These are phyloP conservation scores for Cordyceps militaris DNA, from an alignment of 2,329 filamentous ascomycete genomes.

Conservation along the genomic window DNA sequence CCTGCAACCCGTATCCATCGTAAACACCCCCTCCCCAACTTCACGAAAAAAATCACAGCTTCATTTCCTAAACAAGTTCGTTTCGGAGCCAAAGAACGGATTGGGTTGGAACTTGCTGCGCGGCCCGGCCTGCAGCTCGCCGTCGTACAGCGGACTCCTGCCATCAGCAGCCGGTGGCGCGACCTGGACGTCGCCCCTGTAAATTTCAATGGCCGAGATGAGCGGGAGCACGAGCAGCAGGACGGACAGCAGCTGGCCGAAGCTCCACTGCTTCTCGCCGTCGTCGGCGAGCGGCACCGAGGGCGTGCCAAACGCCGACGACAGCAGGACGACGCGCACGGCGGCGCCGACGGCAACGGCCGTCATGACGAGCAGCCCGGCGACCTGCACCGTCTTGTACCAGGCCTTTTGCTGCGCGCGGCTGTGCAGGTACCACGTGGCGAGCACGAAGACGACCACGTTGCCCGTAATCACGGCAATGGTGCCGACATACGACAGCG, in stretches of 20 bases:
- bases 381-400: conserved; percentile 46
- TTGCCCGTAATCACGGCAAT: conserved; percentile 55
- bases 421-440: conserved; percentile 59
- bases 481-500: conserved; percentile 49
- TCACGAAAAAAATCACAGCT: no score
- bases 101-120: conserved; percentile 36
- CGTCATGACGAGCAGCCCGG: conserved; percentile 47
- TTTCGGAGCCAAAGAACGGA: conserved; percentile 35
- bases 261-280: conserved; percentile 53
- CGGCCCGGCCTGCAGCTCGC: conserved; percentile 31
- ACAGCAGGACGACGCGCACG: conserved; percentile 47
- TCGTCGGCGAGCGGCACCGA: conserved; percentile 42
- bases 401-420: conserved; percentile 45
- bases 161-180: conserved; percentile 36
- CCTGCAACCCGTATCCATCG: no score
- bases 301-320: conserved; percentile 53
- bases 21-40: no score
- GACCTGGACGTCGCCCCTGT: conserved; percentile 41
- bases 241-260: conserved; percentile 54
- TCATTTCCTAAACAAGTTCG: conserved; percentile 30
- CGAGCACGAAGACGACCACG: conserved; percentile 48
- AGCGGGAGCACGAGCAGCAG: conserved; percentile 53
- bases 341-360: conserved; percentile 53
- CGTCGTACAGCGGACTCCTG: conserved; percentile 30
- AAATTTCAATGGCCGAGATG: conserved; percentile 53